Conservation (phyloP, 2,329 filamentous ascomycete species). For the Aspergillus fumigatiaffinis region DNA sequence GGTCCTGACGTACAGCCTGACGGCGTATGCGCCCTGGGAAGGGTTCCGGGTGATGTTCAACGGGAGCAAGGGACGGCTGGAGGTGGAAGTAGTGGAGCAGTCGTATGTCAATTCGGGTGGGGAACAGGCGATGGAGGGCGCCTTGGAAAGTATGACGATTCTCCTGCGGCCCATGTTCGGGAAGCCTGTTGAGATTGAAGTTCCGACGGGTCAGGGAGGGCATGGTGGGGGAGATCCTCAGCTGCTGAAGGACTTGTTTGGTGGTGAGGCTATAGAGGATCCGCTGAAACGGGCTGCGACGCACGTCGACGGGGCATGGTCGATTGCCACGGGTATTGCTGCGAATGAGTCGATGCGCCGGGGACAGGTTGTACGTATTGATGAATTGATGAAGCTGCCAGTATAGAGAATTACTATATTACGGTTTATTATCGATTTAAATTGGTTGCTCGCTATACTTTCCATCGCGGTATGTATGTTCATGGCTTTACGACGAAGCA, state of each 20-base stretch:
- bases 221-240: slow-evolving; percentile 60
- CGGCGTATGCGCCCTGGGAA: slow-evolving; percentile 57
- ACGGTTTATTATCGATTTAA: background rate
- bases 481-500: too few species aligned
- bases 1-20: slow-evolving; percentile 52
- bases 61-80: slow-evolving; percentile 55
- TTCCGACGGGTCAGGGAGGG: slow-evolving; percentile 50
- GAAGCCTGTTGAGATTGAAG: slow-evolving; percentile 53
- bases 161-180: slow-evolving; percentile 53
- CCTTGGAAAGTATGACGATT: slow-evolving; percentile 21
- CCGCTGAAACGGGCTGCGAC: slow-evolving; percentile 54
- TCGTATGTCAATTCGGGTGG: slow-evolving; percentile 58
- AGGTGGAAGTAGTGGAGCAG: slow-evolving; percentile 58
- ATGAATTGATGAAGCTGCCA: slow-evolving; percentile 36
- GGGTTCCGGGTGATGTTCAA: slow-evolving; percentile 27
- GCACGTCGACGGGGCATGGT: slow-evolving; percentile 57
- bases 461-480: background rate
- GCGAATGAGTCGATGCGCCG: slow-evolving; percentile 57
- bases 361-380: slow-evolving; percentile 54
- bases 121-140: slow-evolving; percentile 45
- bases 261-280: slow-evolving; percentile 39
- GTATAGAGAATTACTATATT: background rate
- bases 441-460: background rate
- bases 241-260: slow-evolving; percentile 56
- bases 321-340: slow-evolving; percentile 58